These are phyloP conservation scores for Globisporangium apiculatum DNA, from an alignment of 352 stramenopile species.

Conservation along the genomic window DNA sequence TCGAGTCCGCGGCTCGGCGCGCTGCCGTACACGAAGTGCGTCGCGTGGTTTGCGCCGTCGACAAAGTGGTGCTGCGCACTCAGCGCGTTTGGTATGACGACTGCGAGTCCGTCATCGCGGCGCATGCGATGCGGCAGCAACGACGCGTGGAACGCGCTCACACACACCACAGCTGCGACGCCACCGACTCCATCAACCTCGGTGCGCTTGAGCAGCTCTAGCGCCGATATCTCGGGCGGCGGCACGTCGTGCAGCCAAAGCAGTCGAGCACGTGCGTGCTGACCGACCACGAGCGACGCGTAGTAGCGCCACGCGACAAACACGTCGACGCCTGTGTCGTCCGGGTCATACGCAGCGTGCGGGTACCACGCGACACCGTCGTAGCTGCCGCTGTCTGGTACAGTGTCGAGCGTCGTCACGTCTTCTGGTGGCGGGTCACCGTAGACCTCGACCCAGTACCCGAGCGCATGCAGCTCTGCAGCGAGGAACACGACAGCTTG, in stretches of 20 bases:
- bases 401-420: conserved; percentile 13
- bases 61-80: conserved; percentile 59
- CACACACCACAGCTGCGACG: conserved; percentile 69
- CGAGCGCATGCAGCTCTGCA: conserved; percentile 60
- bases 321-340: conserved; percentile 57
- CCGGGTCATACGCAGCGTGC: conserved; percentile 56
- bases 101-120: conserved; percentile 27
- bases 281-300: conserved; percentile 62
- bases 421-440: conserved; percentile 51
- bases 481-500: conserved; percentile 89
- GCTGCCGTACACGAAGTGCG: conserved; percentile 84
- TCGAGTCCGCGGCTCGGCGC: conserved; percentile 76
- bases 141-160: conserved; percentile 74
- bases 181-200: too few relatives aligned
- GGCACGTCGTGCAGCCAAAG: conserved; percentile 87
- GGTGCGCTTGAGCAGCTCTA: too few relatives aligned
- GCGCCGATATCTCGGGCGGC: conserved; percentile 18
- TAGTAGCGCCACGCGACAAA: conserved; percentile 91
- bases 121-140: conserved; percentile 30
- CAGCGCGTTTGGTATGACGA: conserved; percentile 71
- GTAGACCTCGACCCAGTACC: conserved; percentile 88
- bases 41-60: conserved; percentile 40
- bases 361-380: conserved; percentile 66
- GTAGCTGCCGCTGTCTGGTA: conserved; percentile 8
- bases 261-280: conserved; percentile 24